A percentile compares a stretch with the other conserved stretches of the same genome.
Conservation (phyloP, 2,329 filamentous ascomycete genomes). For the Beauveria pseudobassiana region DNA sequence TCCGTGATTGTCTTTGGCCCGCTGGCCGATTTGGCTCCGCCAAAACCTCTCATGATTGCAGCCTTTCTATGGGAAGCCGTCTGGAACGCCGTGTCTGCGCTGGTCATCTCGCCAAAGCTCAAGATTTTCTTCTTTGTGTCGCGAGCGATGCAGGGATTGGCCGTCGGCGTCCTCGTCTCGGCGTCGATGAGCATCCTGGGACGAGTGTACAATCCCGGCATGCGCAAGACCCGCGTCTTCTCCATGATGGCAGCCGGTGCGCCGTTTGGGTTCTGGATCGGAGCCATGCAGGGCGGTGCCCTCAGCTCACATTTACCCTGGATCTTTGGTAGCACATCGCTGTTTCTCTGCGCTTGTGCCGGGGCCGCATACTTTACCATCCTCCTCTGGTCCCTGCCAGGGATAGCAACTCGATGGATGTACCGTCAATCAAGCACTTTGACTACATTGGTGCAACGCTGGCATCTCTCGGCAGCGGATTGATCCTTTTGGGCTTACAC, state of each 20-base stretch:
- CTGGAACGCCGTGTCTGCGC: constrained; percentile 10
- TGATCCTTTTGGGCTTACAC: constrained; percentile 9
- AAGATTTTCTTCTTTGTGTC: constrained; percentile 11
- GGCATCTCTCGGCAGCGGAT: constrained; percentile 3
- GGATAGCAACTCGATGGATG: constrained; percentile 1
- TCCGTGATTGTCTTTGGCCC: constrained; percentile 12
- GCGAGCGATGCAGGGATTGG: constrained; percentile 10
- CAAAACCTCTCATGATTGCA: constrained; percentile 12
- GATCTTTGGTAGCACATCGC: constrained; percentile 12
- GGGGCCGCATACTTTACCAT: constrained; percentile 6
- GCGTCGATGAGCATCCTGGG: constrained; percentile 12
- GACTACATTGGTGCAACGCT: constrained; percentile 4
- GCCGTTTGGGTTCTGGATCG: constrained; percentile 11
- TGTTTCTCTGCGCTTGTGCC: constrained; percentile 7
- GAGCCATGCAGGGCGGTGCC: constrained; percentile 7
- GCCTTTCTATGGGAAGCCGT: constrained; percentile 11
- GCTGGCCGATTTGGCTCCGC: constrained; percentile 11
- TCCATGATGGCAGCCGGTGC: constrained; percentile 10
- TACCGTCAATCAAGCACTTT: constrained; percentile 6
- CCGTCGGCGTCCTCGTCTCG: constrained; percentile 11
- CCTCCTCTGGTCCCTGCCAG: constrained; percentile 2
- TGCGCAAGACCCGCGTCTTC: constrained; percentile 12
- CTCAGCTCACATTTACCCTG: constrained; percentile 10
- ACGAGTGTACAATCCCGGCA: constrained; percentile 10
- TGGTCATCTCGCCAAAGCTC: constrained; percentile 6